Conservation (phyloP, 2,329 filamentous ascomycete species). For the Lasiodiplodia gonubiensis region DNA sequence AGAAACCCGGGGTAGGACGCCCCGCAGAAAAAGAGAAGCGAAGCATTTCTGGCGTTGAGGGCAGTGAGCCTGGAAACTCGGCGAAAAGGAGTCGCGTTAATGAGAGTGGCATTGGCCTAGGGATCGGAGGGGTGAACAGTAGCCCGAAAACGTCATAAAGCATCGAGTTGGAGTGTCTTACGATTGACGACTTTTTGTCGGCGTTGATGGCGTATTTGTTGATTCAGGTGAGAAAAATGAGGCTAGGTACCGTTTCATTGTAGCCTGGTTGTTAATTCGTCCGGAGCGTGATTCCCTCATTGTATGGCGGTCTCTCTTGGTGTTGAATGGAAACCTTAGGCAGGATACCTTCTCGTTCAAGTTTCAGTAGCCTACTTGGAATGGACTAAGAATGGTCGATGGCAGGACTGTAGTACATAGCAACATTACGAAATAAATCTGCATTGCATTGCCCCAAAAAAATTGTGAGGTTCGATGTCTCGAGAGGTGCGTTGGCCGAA, state of each 20-base stretch:
- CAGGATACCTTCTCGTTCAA: conserved; percentile 8
- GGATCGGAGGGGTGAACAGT: conserved; percentile 54
- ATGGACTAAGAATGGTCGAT: neutral
- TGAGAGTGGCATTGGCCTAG: conserved; percentile 58
- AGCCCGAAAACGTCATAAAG: conserved; percentile 14
- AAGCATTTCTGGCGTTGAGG: conserved; percentile 33
- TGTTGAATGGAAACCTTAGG: neutral
- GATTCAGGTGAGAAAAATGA: neutral
- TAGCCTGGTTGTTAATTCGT: neutral
- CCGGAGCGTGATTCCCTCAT: conserved; percentile 4
- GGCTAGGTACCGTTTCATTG: neutral
- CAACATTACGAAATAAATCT: neutral
- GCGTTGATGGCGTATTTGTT: conserved; percentile 12
- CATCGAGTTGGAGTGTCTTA: neutral
- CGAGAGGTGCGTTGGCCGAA: neutral
- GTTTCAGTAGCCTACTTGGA: neutral
- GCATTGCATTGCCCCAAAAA: conserved; percentile 15
- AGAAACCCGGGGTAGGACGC: conserved; percentile 55
- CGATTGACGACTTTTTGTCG: conserved; percentile 10
- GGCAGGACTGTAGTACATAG: conserved; percentile 16
- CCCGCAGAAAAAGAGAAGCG: conserved; percentile 42
- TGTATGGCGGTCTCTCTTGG: neutral
- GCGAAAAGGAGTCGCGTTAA: conserved; percentile 59
- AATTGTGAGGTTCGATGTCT: neutral
- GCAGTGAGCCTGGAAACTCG: conserved; percentile 35